These are phyloP conservation scores for Knoxia roxburghii DNA, from an alignment of 257 asterid genomes.

Conservation along the genomic window DNA sequence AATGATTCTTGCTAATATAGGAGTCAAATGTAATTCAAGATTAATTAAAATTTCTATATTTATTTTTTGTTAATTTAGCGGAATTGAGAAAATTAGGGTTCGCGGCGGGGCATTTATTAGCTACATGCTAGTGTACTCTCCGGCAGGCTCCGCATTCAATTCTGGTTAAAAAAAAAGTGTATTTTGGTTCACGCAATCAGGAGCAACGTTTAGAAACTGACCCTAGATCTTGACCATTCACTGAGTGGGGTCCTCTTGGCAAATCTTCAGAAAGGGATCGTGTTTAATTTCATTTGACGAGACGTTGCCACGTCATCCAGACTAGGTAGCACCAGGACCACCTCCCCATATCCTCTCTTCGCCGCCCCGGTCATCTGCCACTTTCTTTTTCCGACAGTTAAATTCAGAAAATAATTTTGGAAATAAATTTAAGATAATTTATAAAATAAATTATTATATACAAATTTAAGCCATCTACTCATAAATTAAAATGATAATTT, in stretches of 20 bases:
- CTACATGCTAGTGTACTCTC: slow-evolving; percentile 8
- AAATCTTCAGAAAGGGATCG: slow-evolving; percentile 17
- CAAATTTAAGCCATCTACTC: too few relatives aligned
- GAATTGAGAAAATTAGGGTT: too few relatives aligned
- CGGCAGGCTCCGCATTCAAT: neutral
- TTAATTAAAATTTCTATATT: too few relatives aligned
- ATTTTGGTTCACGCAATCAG: slow-evolving; percentile 20
- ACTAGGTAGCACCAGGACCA: slow-evolving; percentile 10
- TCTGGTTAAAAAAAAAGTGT: neutral
- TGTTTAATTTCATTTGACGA: slow-evolving; percentile 16
- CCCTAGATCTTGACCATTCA: slow-evolving; percentile 37
- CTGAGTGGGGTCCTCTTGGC: slow-evolving; percentile 20
- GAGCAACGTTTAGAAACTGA: slow-evolving; percentile 15
- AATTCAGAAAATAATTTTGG: too few relatives aligned
- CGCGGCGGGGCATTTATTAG: slow-evolving; percentile 17
- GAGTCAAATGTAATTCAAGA: too few relatives aligned
- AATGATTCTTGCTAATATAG: too few relatives aligned
- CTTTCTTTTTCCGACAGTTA: too few relatives aligned
- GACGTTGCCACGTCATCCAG: slow-evolving; percentile 18
- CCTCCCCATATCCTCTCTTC: neutral
- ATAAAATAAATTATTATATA: too few relatives aligned
- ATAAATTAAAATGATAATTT: too few relatives aligned
- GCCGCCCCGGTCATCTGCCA: too few relatives aligned
- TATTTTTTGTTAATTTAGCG: too few relatives aligned
- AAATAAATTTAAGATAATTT: too few relatives aligned